phyloP scores from a whole-genome alignment of 2,329 filamentous ascomycete genomes.

The Plenodomus lindquistii region DNA sequence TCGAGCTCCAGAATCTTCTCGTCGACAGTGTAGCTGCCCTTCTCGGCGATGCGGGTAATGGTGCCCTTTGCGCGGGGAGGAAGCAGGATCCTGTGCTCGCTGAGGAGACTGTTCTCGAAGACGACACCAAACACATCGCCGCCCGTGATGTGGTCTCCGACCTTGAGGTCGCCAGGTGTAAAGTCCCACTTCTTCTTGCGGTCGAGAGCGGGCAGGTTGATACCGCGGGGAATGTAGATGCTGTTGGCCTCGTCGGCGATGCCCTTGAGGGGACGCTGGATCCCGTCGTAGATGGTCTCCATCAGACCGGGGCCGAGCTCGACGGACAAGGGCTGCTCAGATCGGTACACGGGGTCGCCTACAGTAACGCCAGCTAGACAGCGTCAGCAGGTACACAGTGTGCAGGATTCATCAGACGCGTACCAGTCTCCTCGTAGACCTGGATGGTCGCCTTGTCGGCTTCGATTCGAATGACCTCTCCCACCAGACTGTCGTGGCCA shows the following conservation, averaged over 20 bases:
- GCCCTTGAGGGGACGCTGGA: conserved; percentile 87
- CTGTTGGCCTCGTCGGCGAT: conserved; percentile 78
- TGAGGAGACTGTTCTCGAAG: conserved; percentile 93
- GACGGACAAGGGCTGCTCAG: conserved; percentile 94
- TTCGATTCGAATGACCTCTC: conserved; percentile 98
- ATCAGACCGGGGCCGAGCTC: conserved; percentile 95
- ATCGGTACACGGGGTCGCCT: conserved; percentile 87
- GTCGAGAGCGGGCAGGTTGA: conserved; percentile 83
- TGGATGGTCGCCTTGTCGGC: conserved; percentile 95
- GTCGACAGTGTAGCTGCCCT: conserved; percentile 91
- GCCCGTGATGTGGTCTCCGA: conserved; percentile 94
- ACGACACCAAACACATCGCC: conserved; percentile 96
- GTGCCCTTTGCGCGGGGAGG: conserved; percentile 88
- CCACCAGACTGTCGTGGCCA: conserved; percentile 86
- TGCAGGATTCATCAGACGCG: conserved; percentile 28
- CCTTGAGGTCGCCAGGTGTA: conserved; percentile 80
- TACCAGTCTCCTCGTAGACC: conserved; percentile 98
- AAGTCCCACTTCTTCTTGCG: conserved; percentile 96
- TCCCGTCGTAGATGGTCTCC: conserved; percentile 99
- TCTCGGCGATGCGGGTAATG: conserved; percentile 86
- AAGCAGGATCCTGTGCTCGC: conserved; percentile 89
- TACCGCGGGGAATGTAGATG: conserved; percentile 98
- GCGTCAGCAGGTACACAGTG: conserved; percentile 16
- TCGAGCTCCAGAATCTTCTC: conserved; percentile 95
- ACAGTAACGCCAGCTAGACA: conserved; percentile 87